Percentiles rank a stretch among this genome's conserved stretches.
Conservation (phyloP, 148 eudicot species). For the Rhododendron williamsianum region DNA sequence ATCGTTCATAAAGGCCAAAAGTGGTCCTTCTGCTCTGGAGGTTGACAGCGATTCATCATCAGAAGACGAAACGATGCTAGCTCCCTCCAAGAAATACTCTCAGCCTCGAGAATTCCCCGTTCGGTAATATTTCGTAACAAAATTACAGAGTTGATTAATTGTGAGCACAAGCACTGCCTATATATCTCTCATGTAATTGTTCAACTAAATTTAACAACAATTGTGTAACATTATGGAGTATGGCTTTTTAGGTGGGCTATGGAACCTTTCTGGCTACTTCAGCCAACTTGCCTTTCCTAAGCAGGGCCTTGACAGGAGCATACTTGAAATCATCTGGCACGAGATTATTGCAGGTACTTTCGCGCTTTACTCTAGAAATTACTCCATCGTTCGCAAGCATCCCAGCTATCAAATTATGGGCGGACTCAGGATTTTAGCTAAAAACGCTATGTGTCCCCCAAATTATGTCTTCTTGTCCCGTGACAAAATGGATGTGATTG, state of each 20-base stretch:
- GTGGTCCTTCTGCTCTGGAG: constrained; percentile 24
- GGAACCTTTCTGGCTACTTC: constrained; percentile 41
- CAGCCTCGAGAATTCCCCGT: constrained; percentile 17
- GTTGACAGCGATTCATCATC: constrained; percentile 18
- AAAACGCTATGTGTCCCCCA: neutral
- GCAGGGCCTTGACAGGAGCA: constrained; percentile 32
- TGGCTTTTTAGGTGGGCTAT: constrained; percentile 25
- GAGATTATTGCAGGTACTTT: constrained; percentile 29
- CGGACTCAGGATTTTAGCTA: neutral
- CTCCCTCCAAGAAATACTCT: constrained; percentile 6
- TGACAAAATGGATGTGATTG: neutral
- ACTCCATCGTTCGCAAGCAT: neutral
- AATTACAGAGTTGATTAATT: neutral
- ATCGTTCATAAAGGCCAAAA: constrained; percentile 18
- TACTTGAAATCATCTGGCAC: constrained; percentile 28
- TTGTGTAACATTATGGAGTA: neutral
- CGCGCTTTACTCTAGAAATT: neutral
- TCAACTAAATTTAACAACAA: neutral
- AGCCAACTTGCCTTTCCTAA: constrained; percentile 27
- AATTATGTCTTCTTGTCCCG: neutral
- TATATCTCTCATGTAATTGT: neutral
- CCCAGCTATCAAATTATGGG: neutral
- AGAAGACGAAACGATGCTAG: constrained; percentile 15
- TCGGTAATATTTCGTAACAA: constrained; percentile 6
- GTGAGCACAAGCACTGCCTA: neutral